Percentiles rank a stretch among this genome's conserved stretches.
These are phyloP conservation scores for Phlyctochytrium bullatum DNA, from an alignment of 192 early-diverging fungal genomes.

Conservation along the genomic window DNA sequence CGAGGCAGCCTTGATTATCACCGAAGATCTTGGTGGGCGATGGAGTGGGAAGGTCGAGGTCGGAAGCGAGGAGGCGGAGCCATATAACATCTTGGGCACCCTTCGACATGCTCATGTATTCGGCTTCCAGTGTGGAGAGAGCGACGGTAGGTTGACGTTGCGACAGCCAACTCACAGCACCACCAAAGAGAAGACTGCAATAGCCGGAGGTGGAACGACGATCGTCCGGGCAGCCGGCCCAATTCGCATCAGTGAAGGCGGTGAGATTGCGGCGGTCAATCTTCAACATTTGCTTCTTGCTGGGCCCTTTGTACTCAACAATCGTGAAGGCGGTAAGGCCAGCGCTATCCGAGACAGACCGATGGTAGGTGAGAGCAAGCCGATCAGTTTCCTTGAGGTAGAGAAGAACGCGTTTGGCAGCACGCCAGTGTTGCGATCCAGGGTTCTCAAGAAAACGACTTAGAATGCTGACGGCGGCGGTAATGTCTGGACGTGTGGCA, in stretches of 20 bases:
- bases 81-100: constrained; percentile 5
- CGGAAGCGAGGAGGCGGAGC: background rate
- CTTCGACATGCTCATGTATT: background rate
- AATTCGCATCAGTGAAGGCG: too few relatives aligned
- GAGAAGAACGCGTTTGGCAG: background rate
- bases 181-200: too few relatives aligned
- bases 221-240: too few relatives aligned
- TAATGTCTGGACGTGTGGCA: constrained; percentile 7
- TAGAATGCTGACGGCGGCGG: constrained; percentile 7
- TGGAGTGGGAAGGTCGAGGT: background rate
- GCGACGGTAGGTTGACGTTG: constrained; percentile 16
- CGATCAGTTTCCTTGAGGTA: background rate
- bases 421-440: background rate
- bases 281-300: too few relatives aligned
- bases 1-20: background rate
- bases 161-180: too few relatives aligned
- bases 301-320: too few relatives aligned
- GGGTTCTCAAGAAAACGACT: background rate
- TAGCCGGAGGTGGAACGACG: too few relatives aligned
- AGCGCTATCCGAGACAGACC: too few relatives aligned
- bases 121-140: constrained; percentile 6
- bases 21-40: background rate
- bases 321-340: too few relatives aligned
- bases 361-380: too few relatives aligned
- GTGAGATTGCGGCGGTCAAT: too few relatives aligned